Percentiles rank a stretch among this genome's conserved stretches.
These are phyloP conservation scores for Insectozyma bohioensis DNA, from an alignment of 1,139 yeast genomes.

Conservation along the genomic window DNA sequence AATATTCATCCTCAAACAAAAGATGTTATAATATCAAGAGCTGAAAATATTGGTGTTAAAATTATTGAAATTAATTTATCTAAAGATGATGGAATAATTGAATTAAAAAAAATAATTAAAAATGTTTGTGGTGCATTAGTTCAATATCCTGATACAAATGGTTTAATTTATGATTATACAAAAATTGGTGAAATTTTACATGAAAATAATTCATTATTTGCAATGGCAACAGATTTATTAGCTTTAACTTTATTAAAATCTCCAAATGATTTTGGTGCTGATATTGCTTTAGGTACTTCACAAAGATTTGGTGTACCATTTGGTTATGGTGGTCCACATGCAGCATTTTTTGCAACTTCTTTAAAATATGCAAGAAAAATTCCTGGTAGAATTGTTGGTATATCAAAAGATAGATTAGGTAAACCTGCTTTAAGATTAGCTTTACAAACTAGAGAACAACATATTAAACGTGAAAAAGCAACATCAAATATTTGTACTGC, in stretches of 20 bases:
- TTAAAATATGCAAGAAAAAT: slow-evolving; percentile 81
- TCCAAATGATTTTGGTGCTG: slow-evolving; percentile 87
- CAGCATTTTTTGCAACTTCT: slow-evolving; percentile 91
- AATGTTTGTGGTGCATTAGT: slow-evolving; percentile 78
- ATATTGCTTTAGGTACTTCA: slow-evolving; percentile 87
- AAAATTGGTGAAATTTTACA: slow-evolving; percentile 68
- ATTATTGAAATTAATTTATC: slow-evolving; percentile 60
- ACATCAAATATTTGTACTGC: slow-evolving; percentile 98
- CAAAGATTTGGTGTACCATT: slow-evolving; percentile 98
- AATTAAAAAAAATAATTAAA: slow-evolving; percentile 33
- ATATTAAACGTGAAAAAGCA: slow-evolving; percentile 95
- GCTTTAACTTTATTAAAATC: slow-evolving; percentile 85
- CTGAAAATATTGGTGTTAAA: slow-evolving; percentile 69
- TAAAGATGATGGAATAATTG: slow-evolving; percentile 42
- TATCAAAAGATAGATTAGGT: slow-evolving; percentile 88
- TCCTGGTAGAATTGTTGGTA: slow-evolving; percentile 95
- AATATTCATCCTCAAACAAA: slow-evolving; percentile 85
- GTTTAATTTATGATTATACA: slow-evolving; percentile 58
- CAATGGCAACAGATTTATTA: slow-evolving; percentile 86
- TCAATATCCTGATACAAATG: slow-evolving; percentile 91
- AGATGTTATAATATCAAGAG: slow-evolving; percentile 76
- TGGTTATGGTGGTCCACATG: slow-evolving; percentile 99
- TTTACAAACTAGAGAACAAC: slow-evolving; percentile 96
- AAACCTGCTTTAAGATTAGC: slow-evolving; percentile 88
- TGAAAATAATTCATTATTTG: slow-evolving; percentile 66